Percentiles rank a stretch among this genome's conserved stretches.
These are phyloP conservation scores for Phytophthora sp. DNA, from an alignment of 352 stramenopile species.

Conservation along the genomic window DNA sequence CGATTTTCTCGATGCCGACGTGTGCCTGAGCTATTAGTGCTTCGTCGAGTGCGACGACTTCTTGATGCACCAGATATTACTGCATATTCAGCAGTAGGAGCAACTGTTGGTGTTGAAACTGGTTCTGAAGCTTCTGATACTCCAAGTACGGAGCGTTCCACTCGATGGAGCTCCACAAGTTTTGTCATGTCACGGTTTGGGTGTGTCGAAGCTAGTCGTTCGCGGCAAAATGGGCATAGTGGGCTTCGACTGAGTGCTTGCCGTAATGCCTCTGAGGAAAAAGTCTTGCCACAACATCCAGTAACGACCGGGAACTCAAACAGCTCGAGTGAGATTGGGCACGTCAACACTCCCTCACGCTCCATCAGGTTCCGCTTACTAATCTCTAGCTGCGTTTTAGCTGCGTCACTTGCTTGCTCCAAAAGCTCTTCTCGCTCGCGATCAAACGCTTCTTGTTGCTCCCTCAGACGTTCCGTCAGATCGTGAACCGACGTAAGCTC, in stretches of 20 bases:
- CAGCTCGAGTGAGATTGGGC: conserved; percentile 23
- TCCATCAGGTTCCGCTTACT: conserved; percentile 2
- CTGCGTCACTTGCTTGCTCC: conserved; percentile 9
- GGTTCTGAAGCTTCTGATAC: background rate
- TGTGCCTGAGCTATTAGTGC: conserved; percentile 1
- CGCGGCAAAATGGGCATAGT: conserved; percentile 15
- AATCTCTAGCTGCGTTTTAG: conserved; percentile 5
- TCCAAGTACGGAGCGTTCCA: conserved; percentile 11
- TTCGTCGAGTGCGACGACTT: background rate
- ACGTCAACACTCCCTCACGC: conserved; percentile 10
- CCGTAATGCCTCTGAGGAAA: conserved; percentile 1
- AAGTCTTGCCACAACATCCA: conserved; percentile 20
- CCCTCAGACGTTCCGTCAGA: conserved; percentile 1
- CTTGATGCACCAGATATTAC: background rate
- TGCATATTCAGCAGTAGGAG: background rate
- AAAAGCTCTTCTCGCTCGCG: conserved; percentile 1
- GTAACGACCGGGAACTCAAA: conserved; percentile 14
- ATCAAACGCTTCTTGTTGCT: conserved; percentile 9
- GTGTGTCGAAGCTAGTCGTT: background rate
- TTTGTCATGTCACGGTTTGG: conserved; percentile 16
- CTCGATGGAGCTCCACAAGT: conserved; percentile 21
- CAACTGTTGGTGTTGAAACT: background rate
- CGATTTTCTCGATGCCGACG: conserved; percentile 15
- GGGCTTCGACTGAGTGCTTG: background rate
- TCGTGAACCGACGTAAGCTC: background rate